Base-by-base conservation (phyloP, 2,329 filamentous ascomycete genomes). In the Lachnellula subtilissima region DNA sequence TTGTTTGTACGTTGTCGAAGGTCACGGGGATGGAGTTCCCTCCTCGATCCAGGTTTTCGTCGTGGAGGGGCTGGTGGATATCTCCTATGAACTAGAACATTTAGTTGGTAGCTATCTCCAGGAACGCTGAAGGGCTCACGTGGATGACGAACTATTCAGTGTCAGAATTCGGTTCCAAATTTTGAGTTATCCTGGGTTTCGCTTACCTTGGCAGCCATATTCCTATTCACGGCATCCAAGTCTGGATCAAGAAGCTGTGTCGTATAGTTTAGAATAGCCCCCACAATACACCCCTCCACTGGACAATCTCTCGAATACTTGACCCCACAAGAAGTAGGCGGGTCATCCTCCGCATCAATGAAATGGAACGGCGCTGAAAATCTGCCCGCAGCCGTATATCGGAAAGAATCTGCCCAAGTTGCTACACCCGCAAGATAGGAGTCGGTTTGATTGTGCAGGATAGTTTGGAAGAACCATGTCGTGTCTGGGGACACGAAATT, bases 61-160 rank as follows among this genome's bases (percentile, higher is more conserved):
- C 81, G 69, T 88, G 85, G 55, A 88, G 74, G 32, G 85, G 85
- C 72, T 88, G 83, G 70, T 88, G 85, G 57, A 88, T 81, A 69
- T 89, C 87, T 53, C 84, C 84, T 53, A 89, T 72, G 67, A 89
- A 89, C 71, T 89, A 82, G 42, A 85, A 71, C 55, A 86, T 75
- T 40, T 22, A 17, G 22, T 58, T 11, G 65, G 56, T 48, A 48
- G 2, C 22, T n/a, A 2, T 17, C n/a, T 28, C 22, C 45, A 14
- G 23, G 6, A 45, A 22, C 2, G 19, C 7, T 32, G n/a, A 17
- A 5, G n/a, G 14, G 25, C 70, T 61, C 68, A 67, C 67, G 66
- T 71, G 60, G 35, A 70, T 48, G 28, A 70, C 52, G 19, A 70
- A 70, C 67, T 70, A 53, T 42, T 37, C 19, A 6, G 19, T 14